Base-by-base conservation (phyloP, 1,284 basidiomycete species). In the Leccinum subrobustum region DNA sequence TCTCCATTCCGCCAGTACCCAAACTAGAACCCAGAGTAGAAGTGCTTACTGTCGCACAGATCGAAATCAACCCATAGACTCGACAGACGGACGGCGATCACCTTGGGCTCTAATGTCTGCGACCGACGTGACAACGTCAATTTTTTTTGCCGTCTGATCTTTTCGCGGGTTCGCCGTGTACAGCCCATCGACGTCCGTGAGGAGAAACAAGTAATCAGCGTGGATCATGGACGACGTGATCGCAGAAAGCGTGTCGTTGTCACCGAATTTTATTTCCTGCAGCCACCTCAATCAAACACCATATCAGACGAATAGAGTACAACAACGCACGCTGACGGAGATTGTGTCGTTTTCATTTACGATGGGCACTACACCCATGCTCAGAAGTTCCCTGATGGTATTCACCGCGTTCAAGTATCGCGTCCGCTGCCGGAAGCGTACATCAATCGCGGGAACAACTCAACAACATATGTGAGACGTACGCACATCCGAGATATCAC, bases 1-100 rank as follows among this genome's bases (percentile, higher is more conserved):
- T 99, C 77, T 97, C 95, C 97, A 99, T 99, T 5, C 97, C 97
- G 1, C 96, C 97, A 2, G 97, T 99, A 0, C 96, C 97, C 11
- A 99, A 83, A 64, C 85, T 93, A 0, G 94, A 96, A 0, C 96
- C 97, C 5, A 96, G 81, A 0, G 95, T 98, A 3, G 87, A 86
- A 0, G 95, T 97, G 68, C 91, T 93, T 3, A 98, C 96, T 95
- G 68, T 16, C 6, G 27, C 8, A 31, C 29, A 48, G 12, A 27
- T 56, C 31, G 58, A 52, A 9, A 52, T 55, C 37, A 37, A 56
- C 25, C 12, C 16, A 54, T 57, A 60, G 14, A 9, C 3, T 18
- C 39, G 7, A 29, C 20, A 27, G 3, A 25, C 47, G n/a, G 5
- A 12, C 11, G 35, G 60, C 6, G n/a, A 47, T 55, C 61, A 93